Evolutionary conservation across 2,329 filamentous ascomycete genomes (phyloP), one percentile per base, ranked within the genome.

Genomic region (Trichoderma atrobrunneum): DNA sequence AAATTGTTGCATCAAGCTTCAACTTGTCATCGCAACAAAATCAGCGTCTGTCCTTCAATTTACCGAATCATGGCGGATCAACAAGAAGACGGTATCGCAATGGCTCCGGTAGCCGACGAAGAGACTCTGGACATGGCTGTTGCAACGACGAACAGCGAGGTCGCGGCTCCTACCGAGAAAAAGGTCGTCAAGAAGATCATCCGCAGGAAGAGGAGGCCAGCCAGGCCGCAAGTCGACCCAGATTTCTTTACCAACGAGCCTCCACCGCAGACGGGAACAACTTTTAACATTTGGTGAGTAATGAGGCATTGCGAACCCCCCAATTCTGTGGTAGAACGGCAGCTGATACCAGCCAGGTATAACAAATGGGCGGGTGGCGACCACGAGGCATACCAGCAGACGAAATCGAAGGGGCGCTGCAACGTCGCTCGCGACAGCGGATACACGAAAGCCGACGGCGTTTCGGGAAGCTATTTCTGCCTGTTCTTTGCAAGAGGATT

Each of bases 311-410:
- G 64, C 12, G 28, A 69, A 24, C 26, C 43, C 30, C 26, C 24
- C 43, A 6, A 21, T 61, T n/a, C 24, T 26, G 11, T 11, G 12
- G 39, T 28, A 36, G 39, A 36, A 70, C n/a, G n/a, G 6, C 28
- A 43, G 60, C 70, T 72, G 39, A 71, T 26, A 34, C 32, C n/a
- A 59, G 75, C 97, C 16, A 98, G 95, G 95, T 97, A 98, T 84
- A 98, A 97, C 85, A 98, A 98, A 83, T 98, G 95, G 95, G 92
- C 91, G 1, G 96, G 96, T 76, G 96, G 96, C 78, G 96, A 99
- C 82, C 90, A 94, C 73, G 95, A 98, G 79, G 94, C 97, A 84
- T 94, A 95, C 77, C 94, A 95, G 78, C 88, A 94, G 5, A 93
- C 92, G 43, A 92, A 98, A 16, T 95, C 96, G 4, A 91, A 92